These are phyloP conservation scores for Sporothrix humicola DNA, from an alignment of 2,329 filamentous ascomycete species.

Conservation along the genomic window DNA sequence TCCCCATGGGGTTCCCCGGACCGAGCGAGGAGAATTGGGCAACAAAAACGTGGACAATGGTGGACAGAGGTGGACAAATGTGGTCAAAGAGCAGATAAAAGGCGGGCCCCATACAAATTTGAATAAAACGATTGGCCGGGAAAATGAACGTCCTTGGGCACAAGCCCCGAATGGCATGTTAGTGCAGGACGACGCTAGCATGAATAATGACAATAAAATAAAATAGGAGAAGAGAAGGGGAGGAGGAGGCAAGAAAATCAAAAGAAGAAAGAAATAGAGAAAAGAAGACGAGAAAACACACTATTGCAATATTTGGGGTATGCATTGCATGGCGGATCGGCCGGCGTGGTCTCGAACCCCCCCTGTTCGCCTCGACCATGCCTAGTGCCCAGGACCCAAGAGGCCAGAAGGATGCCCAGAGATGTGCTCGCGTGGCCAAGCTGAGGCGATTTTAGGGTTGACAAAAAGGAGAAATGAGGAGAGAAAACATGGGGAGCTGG, in stretches of 20 bases:
- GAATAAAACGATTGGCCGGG: not conserved
- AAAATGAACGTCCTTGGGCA: not conserved
- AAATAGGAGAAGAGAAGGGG: not conserved
- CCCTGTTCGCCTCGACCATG: not conserved
- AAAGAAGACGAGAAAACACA: not conserved
- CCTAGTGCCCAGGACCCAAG: too few relatives aligned
- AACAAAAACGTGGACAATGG: too few relatives aligned
- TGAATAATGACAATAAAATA: not conserved
- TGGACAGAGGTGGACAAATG: too few relatives aligned
- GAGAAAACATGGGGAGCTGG: not conserved
- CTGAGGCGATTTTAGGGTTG: not conserved
- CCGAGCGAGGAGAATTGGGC: too few relatives aligned
- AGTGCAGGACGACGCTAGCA: not conserved
- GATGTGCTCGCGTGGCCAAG: not conserved
- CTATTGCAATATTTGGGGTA: not conserved
- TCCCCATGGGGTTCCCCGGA: constrained; percentile 10
- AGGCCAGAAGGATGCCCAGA: not conserved
- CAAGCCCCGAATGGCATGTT: not conserved
- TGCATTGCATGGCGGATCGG: not conserved
- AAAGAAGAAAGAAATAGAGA: not conserved
- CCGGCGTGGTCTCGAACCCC: constrained; percentile 3
- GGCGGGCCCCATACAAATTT: too few relatives aligned
- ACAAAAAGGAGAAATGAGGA: not conserved
- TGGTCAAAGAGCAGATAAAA: too few relatives aligned
- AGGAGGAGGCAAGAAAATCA: not conserved